Conservation (phyloP, 108 stramenopile genomes). For the Conticribra weissflogii region DNA sequence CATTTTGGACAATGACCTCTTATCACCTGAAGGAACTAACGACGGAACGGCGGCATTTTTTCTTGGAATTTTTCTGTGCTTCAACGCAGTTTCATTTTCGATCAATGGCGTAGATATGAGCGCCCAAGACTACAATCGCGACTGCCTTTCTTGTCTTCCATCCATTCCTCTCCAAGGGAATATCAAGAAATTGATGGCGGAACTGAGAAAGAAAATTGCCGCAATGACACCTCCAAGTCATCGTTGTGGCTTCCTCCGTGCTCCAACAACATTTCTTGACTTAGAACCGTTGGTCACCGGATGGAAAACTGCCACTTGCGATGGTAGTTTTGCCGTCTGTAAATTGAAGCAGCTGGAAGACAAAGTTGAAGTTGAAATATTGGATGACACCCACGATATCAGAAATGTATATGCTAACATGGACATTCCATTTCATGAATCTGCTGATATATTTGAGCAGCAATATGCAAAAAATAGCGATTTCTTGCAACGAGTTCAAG, state of each 20-base stretch:
- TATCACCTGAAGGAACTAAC: neutral
- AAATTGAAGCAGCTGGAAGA: slow-evolving; percentile 7
- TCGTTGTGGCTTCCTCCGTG: too few relatives aligned
- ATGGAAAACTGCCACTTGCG: neutral
- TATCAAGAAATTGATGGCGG: slow-evolving; percentile 15
- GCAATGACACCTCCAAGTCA: neutral
- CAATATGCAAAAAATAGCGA: slow-evolving; percentile 3
- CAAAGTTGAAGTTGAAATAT: neutral
- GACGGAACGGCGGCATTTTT: slow-evolving; percentile 9
- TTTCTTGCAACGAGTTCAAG: slow-evolving; percentile 10
- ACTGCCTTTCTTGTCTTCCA: slow-evolving; percentile 7
- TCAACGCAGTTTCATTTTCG: slow-evolving; percentile 29
- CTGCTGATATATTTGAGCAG: neutral
- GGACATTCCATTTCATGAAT: slow-evolving; percentile 8
- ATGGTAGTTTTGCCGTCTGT: slow-evolving; percentile 8
- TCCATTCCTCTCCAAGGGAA: slow-evolving; percentile 24
- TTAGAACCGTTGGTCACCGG: neutral
- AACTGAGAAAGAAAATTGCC: neutral
- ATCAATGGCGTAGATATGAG: slow-evolving; percentile 12
- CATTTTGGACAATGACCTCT: slow-evolving; percentile 7
- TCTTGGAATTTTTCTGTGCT: slow-evolving; percentile 22
- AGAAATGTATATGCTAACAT: too few relatives aligned
- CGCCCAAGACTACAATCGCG: neutral
- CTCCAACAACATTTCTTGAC: slow-evolving; percentile 5
- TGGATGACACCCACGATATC: neutral